Base-by-base conservation (phyloP, 306 rosid species). In the Begonia masoniana region DNA sequence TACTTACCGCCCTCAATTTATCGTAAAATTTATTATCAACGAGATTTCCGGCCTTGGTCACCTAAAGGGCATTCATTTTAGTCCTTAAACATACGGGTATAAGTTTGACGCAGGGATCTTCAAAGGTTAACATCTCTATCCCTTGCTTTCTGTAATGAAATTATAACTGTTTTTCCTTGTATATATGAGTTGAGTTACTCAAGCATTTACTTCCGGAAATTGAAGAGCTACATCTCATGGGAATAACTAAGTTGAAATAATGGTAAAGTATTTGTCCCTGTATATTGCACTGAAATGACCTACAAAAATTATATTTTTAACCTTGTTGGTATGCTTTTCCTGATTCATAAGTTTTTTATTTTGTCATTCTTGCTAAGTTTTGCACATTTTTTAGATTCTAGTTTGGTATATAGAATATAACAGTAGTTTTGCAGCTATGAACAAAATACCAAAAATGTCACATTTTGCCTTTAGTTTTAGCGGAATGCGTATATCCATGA, bases 221-320 rank as follows among this genome's bases (percentile, higher is more conserved):
- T 41, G 96, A 85, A 75, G 99, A 91, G 71, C 85, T 86, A 55
- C 96, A 91, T 75, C 81, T 86, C 24, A 71, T 86, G 88, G 86
- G 51, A 91, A 86, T 73, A 67, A 65, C 47, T 78, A 83, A 60
- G 81, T 92, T 72, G 62, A 62, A 63, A 69, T 86, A 61, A 52
- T 59, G 84, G 97, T 85, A 71, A 36, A 47, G 57, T 71, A n/a
- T 48, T 45, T 59, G 56, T 59, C 70, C 43, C 57, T 60, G 26
- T 5, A 31, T 47, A 53, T 47, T 70, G 61, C 58, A 16, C 49
- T 31, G 60, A 54, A 58, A 50, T n/a, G 62, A 15, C 47, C 47
- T 10, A 26, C 10, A 3, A 47, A 17, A 48, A 31, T 13, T n/a
- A n/a, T 49, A 49, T 49, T 4, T 4, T 57, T 3, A 46, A 46